phyloP scores from a whole-genome alignment of 257 asterid genomes.

The Capsicum pubescens region DNA sequence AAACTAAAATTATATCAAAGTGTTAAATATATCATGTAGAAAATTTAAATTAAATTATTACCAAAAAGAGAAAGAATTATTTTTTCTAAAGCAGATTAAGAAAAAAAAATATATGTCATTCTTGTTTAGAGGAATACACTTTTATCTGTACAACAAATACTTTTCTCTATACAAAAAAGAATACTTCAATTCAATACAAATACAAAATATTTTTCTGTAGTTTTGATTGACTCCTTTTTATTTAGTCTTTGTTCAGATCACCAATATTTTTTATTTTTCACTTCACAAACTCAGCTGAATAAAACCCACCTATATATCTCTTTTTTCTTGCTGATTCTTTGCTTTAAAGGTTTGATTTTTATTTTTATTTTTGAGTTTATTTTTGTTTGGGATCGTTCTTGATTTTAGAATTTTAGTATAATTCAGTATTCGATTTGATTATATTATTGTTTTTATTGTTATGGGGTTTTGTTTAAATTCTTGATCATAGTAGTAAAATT shows the following conservation, averaged over 20 bases:
- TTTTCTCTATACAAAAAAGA: not conserved
- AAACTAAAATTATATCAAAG: too few species aligned
- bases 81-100: too few species aligned
- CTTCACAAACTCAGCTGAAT: not conserved
- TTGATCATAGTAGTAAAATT: too few species aligned
- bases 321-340: not conserved
- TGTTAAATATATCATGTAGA: too few species aligned
- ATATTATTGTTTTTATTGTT: not conserved
- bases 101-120: too few species aligned
- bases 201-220: not conserved
- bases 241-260: not conserved
- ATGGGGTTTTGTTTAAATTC: not conserved
- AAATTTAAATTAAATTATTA: too few species aligned
- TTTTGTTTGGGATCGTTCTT: constrained; percentile 9
- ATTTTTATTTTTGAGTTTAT: not conserved
- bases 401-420: not conserved
- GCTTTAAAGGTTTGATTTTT: constrained; percentile 7
- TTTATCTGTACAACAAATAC: not conserved
- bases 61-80: too few species aligned
- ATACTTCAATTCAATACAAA: constrained; percentile 7
- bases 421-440: not conserved
- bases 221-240: not conserved
- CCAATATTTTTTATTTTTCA: not conserved
- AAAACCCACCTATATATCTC: not conserved
- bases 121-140: too few species aligned